phyloP scores from a whole-genome alignment of 257 asterid species.

The Penstemon davidsonii region DNA sequence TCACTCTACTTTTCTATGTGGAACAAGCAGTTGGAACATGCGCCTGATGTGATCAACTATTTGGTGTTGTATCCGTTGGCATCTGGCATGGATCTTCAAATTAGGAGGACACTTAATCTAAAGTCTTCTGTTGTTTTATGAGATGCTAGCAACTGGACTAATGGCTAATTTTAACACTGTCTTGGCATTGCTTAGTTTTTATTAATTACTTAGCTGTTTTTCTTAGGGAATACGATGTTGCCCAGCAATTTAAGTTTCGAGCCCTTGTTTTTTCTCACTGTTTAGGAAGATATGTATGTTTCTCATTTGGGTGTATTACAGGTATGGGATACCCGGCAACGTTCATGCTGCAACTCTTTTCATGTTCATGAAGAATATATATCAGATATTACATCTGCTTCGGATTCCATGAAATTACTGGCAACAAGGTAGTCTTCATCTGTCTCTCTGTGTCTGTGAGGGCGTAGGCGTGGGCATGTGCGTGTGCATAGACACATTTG shows the following conservation, averaged over 20 bases:
- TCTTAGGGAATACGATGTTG: neutral
- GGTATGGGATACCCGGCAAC: constrained; percentile 95
- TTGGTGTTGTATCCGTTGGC: neutral
- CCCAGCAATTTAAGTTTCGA: constrained; percentile 10
- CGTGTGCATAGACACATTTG: too few species aligned
- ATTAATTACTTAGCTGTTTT: neutral
- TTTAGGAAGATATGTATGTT: neutral
- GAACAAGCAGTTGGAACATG: neutral
- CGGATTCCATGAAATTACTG: constrained; percentile 75
- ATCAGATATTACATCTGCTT: constrained; percentile 79
- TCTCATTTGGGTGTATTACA: constrained; percentile 29
- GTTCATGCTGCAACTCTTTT: constrained; percentile 73
- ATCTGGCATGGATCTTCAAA: neutral
- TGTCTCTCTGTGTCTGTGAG: neutral
- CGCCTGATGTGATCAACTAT: constrained; percentile 1
- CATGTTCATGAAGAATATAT: constrained; percentile 77
- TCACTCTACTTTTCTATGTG: neutral
- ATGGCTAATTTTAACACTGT: neutral
- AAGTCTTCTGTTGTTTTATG: neutral
- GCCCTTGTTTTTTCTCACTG: neutral
- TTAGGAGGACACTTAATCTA: neutral
- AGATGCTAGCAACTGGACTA: neutral
- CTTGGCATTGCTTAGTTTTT: neutral
- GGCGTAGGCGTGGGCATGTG: too few species aligned
- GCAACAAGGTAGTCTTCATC: constrained; percentile 63